Conservation (phyloP, 2,329 filamentous ascomycete genomes). For the Beauveria scarabaeidicola region DNA sequence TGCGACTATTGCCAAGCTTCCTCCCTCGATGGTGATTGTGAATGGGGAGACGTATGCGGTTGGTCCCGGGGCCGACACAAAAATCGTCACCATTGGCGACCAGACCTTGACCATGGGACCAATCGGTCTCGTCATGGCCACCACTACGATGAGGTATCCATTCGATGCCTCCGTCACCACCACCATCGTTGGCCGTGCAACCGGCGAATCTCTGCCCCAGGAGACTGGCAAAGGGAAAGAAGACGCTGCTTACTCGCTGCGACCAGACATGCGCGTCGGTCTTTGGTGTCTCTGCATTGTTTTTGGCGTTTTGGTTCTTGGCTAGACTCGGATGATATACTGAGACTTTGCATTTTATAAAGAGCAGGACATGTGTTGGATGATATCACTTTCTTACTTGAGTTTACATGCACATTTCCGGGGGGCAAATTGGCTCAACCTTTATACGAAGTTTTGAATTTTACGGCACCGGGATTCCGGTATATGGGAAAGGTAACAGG, state of each 20-base stretch:
- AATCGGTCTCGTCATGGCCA: slow-evolving; percentile 39
- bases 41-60: slow-evolving; percentile 42
- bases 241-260: slow-evolving; percentile 14
- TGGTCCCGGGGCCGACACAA: slow-evolving; percentile 33
- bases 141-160: slow-evolving; percentile 36
- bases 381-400: background rate
- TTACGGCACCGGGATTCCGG: background rate
- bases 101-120: slow-evolving; percentile 45
- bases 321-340: slow-evolving; percentile 14
- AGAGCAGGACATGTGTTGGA: background rate
- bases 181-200: slow-evolving; percentile 28
- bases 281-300: slow-evolving; percentile 28
- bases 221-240: slow-evolving; percentile 16
- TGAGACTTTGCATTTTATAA: slow-evolving; percentile 4
- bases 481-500: background rate
- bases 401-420: background rate
- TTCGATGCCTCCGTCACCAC: slow-evolving; percentile 36
- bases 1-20: slow-evolving; percentile 42
- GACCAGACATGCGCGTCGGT: slow-evolving; percentile 14
- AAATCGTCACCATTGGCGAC: slow-evolving; percentile 38
- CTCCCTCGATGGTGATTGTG: slow-evolving; percentile 41
- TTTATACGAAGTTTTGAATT: background rate
- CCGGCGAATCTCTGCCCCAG: slow-evolving; percentile 21
- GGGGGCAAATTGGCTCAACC: background rate
- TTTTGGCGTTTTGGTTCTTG: slow-evolving; percentile 30